Base-by-base conservation (phyloP, 371 early-diverging fungal species). In the Mortierella sp. region DNA sequence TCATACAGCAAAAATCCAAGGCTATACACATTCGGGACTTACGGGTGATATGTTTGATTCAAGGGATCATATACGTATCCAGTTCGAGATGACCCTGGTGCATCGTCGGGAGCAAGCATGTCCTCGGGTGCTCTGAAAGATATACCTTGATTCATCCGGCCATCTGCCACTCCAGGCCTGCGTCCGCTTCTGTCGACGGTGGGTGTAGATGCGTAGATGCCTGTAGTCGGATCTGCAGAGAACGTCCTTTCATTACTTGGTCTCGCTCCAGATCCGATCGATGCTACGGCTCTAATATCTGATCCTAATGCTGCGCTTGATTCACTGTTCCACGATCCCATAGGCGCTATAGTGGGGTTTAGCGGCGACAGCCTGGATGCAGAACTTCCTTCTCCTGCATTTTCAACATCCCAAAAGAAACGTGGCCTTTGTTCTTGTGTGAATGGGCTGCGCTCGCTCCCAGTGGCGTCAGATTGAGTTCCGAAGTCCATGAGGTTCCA, bases 161-260 rank as follows among this genome's bases (percentile, higher is more conserved):
- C 47, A 28, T 62, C 68, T 47, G 68, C 30, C 0, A 47, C 59
- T 18, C 68, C 40, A 6, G 74, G 74, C 45, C 68, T 54, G 20
- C 74, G 74, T 12, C 68, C 74, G 18, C 59, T 62, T 43, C 45
- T 39, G 39, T 73, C 74, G 8, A 63, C 59, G 20, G 63, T 63
- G n/a, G 67, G 67, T 37, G 68, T 68, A 4, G 74, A 73, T 10
- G 68, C 64, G 55, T 62, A 63, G 2, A 57, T 58, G 9, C 62
- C 68, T 4, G 64, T 73, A 18, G 74, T 73, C 30, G 74, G 74
- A 28, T 73, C 74, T 16, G 74, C 67, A 30, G 74, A 73, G 47
- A 52, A 52, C 20, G 74, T 73, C 32, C 74, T 62, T 35, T 73
- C 74, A 35, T 62, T 58, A 14, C 32, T 58, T 1, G 74, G 74